Evolutionary conservation across 2,329 filamentous ascomycete genomes (phyloP).

Genomic region (Immersiporthe knoxdaviesiana): DNA sequence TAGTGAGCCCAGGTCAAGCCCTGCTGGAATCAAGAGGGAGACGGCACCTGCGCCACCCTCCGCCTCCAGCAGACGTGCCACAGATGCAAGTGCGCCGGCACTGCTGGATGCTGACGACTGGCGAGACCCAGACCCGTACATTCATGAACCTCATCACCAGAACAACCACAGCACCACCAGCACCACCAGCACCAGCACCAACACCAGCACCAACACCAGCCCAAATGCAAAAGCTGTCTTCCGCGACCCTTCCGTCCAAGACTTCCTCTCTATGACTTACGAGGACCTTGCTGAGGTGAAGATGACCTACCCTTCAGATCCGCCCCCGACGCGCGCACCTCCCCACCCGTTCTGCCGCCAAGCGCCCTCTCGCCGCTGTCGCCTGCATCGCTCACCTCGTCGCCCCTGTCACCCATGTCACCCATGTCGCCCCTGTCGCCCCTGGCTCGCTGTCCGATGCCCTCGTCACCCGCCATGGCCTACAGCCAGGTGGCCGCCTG

Average conservation of each 20-base stretch:
- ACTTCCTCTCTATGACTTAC: slow-evolving; percentile 58
- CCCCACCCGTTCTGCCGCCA: slow-evolving; percentile 23
- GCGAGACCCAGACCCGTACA: slow-evolving; percentile 23
- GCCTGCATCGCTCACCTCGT: slow-evolving; percentile 42
- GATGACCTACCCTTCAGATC: slow-evolving; percentile 28
- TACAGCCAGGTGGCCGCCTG: slow-evolving; percentile 55
- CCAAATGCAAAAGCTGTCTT: slow-evolving; percentile 44
- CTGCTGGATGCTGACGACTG: slow-evolving; percentile 28
- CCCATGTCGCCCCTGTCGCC: slow-evolving; percentile 42
- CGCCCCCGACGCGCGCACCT: slow-evolving; percentile 28
- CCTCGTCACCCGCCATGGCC: slow-evolving; percentile 48
- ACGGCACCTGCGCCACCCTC: slow-evolving; percentile 14
- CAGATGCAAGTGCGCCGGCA: slow-evolving; percentile 14
- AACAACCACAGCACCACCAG: slow-evolving; percentile 15
- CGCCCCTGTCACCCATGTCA: slow-evolving; percentile 41
- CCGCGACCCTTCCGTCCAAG: slow-evolving; percentile 55
- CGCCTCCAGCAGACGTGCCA: slow-evolving; percentile 22
- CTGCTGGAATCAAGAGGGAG: slow-evolving; percentile 17
- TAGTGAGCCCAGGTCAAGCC: slow-evolving; percentile 25
- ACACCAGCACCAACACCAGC: slow-evolving; percentile 21
- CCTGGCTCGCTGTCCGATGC: slow-evolving; percentile 5
- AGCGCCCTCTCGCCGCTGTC: slow-evolving; percentile 30
- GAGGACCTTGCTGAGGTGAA: slow-evolving; percentile 59
- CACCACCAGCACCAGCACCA: not conserved
- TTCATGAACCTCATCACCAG: slow-evolving; percentile 32